Evolutionary conservation across 2,329 filamentous ascomycete species (phyloP).

Genomic region (Pestalotiopsis sp.): DNA sequence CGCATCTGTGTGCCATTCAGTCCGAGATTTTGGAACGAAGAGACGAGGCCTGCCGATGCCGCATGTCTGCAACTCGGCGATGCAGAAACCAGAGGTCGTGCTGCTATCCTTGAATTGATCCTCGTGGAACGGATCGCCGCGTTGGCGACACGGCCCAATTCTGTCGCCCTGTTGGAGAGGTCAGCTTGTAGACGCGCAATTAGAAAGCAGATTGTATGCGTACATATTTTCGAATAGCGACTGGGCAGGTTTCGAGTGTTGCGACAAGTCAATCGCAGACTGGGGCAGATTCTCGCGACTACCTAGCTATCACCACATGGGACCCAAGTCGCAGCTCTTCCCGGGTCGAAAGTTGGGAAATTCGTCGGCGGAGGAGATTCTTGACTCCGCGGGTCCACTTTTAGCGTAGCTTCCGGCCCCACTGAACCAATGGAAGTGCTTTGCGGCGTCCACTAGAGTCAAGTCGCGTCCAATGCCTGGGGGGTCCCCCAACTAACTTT

Average conservation of each 20-base stretch:
- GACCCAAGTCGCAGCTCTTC: background rate
- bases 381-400: slow-evolving; percentile 5
- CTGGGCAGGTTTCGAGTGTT: background rate
- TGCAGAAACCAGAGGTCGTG: background rate
- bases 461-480: background rate
- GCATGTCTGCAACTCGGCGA: background rate
- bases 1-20: slow-evolving; percentile 11
- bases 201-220: background rate
- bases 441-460: background rate
- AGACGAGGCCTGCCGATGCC: background rate
- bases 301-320: background rate
- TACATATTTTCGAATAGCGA: slow-evolving; percentile 11
- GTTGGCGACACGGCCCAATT: slow-evolving; percentile 16
- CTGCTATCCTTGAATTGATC: background rate
- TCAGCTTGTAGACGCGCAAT: background rate
- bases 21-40: slow-evolving; percentile 6
- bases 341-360: slow-evolving; percentile 1
- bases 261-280: background rate
- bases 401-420: background rate
- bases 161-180: slow-evolving; percentile 10
- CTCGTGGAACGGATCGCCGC: slow-evolving; percentile 14
- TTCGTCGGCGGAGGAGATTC: slow-evolving; percentile 7
- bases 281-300: background rate
- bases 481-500: background rate
- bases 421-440: background rate